Evolutionary conservation across 495 filamentous ascomycete genomes (phyloP).

Genomic region (Amniculicola lignicola): DNA sequence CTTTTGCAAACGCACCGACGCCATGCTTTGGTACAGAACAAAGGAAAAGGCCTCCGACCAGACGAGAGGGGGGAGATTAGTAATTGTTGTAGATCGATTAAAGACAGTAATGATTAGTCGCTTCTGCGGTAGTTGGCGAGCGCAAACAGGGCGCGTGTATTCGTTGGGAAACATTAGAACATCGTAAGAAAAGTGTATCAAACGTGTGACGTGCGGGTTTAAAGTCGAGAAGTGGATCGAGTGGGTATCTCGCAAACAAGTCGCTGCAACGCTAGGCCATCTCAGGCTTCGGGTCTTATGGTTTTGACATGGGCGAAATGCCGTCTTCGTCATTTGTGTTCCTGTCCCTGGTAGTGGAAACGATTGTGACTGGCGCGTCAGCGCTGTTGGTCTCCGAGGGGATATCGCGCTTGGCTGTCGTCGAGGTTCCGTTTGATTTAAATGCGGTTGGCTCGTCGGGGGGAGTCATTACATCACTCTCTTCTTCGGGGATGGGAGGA

Average conservation of each 20-base stretch:
- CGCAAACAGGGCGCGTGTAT: too few species aligned
- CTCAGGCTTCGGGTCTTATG: neutral
- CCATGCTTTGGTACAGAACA: conserved; percentile 25
- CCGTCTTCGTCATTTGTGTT: neutral
- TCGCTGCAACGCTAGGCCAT: neutral
- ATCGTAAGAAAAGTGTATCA: conserved; percentile 4
- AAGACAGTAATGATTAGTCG: too few species aligned
- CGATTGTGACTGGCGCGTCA: conserved; percentile 1
- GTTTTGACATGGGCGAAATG: conserved; percentile 27
- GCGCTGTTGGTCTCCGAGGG: neutral
- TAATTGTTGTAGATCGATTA: too few species aligned
- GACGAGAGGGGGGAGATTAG: conserved; percentile 2
- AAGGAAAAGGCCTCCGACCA: neutral
- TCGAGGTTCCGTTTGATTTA: conserved; percentile 1
- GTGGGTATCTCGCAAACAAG: too few species aligned
- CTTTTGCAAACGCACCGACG: conserved; percentile 10
- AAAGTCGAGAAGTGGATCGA: neutral
- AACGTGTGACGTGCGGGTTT: neutral
- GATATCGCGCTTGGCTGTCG: neutral
- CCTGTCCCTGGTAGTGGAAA: neutral
- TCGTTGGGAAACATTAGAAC: conserved; percentile 13
- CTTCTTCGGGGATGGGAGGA: conserved; percentile 52
- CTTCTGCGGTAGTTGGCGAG: too few species aligned
- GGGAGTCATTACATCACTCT: conserved; percentile 18
- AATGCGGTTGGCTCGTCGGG: conserved; percentile 5